phyloP scores from a whole-genome alignment of 192 early-diverging fungal species.

The Mortierella alpina region DNA sequence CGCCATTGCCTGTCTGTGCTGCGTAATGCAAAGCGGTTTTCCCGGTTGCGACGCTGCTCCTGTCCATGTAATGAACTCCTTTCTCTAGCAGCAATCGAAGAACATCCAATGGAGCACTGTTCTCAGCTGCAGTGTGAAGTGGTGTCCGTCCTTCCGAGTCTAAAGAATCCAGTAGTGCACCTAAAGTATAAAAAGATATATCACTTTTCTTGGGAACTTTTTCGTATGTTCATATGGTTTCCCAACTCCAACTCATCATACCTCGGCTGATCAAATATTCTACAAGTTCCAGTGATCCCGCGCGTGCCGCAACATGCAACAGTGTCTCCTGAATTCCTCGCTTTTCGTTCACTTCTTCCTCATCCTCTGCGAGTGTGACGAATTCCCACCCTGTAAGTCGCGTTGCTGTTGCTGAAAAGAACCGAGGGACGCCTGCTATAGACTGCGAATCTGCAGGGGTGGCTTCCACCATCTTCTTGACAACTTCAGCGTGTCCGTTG shows the following conservation, averaged over 20 bases:
- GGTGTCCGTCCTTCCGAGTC: conserved; percentile 47
- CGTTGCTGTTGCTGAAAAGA: conserved; percentile 12
- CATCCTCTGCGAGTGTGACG: conserved; percentile 4
- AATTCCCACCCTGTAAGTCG: conserved; percentile 51
- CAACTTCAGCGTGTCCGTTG: conserved; percentile 14
- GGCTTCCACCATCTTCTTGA: conserved; percentile 32
- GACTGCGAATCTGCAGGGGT: conserved; percentile 8
- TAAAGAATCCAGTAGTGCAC: conserved; percentile 44
- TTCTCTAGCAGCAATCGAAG: conserved; percentile 45
- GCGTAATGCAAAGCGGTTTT: conserved; percentile 52
- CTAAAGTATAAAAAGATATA: conserved; percentile 5
- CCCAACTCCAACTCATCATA: conserved; percentile 21
- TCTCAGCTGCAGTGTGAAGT: conserved; percentile 40
- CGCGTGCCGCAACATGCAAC: conserved; percentile 43
- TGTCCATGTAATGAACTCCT: conserved; percentile 36
- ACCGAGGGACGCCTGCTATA: conserved; percentile 8
- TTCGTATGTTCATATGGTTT: conserved; percentile 8
- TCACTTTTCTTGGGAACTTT: background rate
- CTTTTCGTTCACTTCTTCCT: background rate
- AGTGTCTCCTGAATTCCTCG: conserved; percentile 39
- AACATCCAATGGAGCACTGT: conserved; percentile 11
- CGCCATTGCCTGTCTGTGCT: conserved; percentile 27
- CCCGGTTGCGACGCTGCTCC: conserved; percentile 10
- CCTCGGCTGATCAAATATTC: conserved; percentile 26
- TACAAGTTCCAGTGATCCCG: conserved; percentile 27